Evolutionary conservation across 805 yeast genomes (phyloP).

Genomic region (Suhomyces emberorum): DNA sequence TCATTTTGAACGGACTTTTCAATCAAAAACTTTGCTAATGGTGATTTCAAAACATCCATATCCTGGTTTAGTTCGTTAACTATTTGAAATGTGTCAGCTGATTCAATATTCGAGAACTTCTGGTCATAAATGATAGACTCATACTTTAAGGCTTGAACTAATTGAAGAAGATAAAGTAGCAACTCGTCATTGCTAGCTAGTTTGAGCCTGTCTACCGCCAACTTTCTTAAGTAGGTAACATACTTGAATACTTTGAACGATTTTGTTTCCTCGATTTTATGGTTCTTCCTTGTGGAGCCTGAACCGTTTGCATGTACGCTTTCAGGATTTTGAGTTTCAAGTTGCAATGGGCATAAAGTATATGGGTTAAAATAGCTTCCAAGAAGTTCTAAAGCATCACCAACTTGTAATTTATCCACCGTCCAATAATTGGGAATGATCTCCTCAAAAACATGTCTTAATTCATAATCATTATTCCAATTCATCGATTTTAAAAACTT

Average conservation of each 20-base stretch:
- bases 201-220: slow-evolving; percentile 82
- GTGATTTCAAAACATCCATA: slow-evolving; percentile 40
- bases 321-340: slow-evolving; percentile 7
- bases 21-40: slow-evolving; percentile 71
- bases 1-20: slow-evolving; percentile 64
- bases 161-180: slow-evolving; percentile 76
- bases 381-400: slow-evolving; percentile 80
- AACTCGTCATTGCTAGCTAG: slow-evolving; percentile 79
- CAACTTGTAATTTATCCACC: slow-evolving; percentile 71
- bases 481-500: slow-evolving; percentile 85
- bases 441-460: slow-evolving; percentile 68
- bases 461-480: slow-evolving; percentile 83
- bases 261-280: slow-evolving; percentile 25
- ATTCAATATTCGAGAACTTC: slow-evolving; percentile 6
- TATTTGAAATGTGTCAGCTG: slow-evolving; percentile 15
- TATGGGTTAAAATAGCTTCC: slow-evolving; percentile 69
- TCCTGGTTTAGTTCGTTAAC: slow-evolving; percentile 17
- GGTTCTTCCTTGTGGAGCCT: background rate
- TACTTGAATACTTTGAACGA: slow-evolving; percentile 29
- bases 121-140: slow-evolving; percentile 43
- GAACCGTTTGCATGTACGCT: slow-evolving; percentile 9
- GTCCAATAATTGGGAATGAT: slow-evolving; percentile 59
- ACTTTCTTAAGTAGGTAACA: slow-evolving; percentile 67
- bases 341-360: slow-evolving; percentile 18
- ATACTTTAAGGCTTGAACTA: slow-evolving; percentile 87